Conservation (phyloP, 192 early-diverging fungal genomes). For the Linderina pennispora region DNA sequence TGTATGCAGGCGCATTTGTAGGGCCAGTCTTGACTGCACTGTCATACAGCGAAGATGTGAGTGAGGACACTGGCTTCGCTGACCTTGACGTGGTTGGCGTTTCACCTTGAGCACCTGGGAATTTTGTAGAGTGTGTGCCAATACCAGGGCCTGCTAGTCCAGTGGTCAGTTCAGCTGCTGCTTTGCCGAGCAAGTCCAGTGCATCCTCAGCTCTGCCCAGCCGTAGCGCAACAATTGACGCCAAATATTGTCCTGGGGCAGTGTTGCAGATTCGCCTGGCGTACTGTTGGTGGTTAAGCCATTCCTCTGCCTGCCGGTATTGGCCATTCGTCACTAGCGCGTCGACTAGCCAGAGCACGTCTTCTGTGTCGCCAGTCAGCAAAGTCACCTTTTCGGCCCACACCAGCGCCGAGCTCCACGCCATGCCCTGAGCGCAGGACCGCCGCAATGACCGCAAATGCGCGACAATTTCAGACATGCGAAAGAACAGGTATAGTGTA, state of each 20-base stretch:
- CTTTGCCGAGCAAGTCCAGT: constrained; percentile 22
- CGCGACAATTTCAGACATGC: constrained; percentile 24
- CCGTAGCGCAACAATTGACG: constrained; percentile 38
- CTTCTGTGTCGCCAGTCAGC: constrained; percentile 20
- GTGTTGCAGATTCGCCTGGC: constrained; percentile 9
- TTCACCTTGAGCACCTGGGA: too few species aligned
- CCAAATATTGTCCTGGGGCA: constrained; percentile 27
- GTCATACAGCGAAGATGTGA: too few species aligned
- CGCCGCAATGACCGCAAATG: constrained; percentile 35
- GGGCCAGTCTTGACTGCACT: too few species aligned
- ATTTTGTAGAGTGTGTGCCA: too few species aligned
- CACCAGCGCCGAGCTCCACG: constrained; percentile 40
- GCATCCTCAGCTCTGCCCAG: constrained; percentile 44
- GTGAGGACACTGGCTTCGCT: too few species aligned
- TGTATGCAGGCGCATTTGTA: too few species aligned
- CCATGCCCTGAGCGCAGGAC: constrained; percentile 30
- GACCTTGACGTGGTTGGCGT: too few species aligned
- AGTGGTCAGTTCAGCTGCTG: too few species aligned
- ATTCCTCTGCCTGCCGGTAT: constrained; percentile 44
- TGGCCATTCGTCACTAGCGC: constrained; percentile 45
- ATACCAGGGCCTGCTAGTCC: too few species aligned
- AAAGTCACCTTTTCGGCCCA: constrained; percentile 42
- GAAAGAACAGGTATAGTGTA: too few species aligned
- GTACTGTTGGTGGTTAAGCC: constrained; percentile 22
- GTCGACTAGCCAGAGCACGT: constrained; percentile 40